phyloP scores from a whole-genome alignment of 805 yeast genomes.

The Pichia nanzhaoensis region DNA sequence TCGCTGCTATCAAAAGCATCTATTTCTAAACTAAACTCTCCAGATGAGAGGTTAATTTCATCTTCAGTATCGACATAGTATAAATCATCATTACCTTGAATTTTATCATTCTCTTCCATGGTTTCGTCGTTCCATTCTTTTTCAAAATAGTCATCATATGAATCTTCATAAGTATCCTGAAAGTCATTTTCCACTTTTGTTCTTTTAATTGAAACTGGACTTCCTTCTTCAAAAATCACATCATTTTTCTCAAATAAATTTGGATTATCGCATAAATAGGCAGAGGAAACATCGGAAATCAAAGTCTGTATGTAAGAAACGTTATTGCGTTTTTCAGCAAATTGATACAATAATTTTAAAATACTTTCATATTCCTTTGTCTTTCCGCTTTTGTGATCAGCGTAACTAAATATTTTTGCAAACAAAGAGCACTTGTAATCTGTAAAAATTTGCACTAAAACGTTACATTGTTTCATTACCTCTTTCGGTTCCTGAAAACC shows the following conservation, averaged over 20 bases:
- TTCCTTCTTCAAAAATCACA: not conserved
- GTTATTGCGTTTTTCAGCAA: not conserved
- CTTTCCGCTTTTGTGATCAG: not conserved
- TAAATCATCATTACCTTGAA: not conserved
- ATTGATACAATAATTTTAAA: not conserved
- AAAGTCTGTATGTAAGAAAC: not conserved
- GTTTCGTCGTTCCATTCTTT: not conserved
- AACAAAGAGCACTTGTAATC: not conserved
- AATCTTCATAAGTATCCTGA: not conserved
- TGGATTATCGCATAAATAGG: not conserved
- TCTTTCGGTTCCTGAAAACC: not conserved
- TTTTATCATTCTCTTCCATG: not conserved
- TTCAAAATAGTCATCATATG: not conserved
- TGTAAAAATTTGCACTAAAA: constrained; percentile 1
- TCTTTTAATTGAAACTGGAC: not conserved
- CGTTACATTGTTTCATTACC: constrained; percentile 1
- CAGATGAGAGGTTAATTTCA: not conserved
- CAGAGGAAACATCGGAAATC: too few relatives aligned
- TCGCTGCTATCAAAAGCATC: not conserved
- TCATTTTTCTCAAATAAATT: too few relatives aligned
- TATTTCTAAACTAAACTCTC: not conserved
- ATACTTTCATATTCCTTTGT: not conserved
- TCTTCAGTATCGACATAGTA: not conserved
- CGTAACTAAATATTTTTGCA: not conserved
- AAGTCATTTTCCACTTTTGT: not conserved